Evolutionary conservation across 2,329 filamentous ascomycete genomes (phyloP), one percentile per base, ranked within the genome.

Genomic region (Verticillium klebahnii): DNA sequence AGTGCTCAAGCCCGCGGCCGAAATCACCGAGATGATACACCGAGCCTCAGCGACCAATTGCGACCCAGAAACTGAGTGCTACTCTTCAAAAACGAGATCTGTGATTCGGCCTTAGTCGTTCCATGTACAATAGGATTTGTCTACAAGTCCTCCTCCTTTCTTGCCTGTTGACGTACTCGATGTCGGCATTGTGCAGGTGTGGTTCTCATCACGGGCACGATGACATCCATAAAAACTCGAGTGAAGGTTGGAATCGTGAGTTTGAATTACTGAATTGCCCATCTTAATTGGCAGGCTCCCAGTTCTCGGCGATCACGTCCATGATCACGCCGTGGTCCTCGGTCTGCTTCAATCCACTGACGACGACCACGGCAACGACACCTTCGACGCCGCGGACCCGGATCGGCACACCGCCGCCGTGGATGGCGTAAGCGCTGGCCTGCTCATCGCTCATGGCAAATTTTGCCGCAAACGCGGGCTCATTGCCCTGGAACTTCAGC

Each of bases 241-340:
- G 5, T 29, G 29, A 5, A 29, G 3, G 5, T 29, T 29, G 29
- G 29, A 29, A 29, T 29, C 5, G 5, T 29, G 29, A 29, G 29
- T 29, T 29, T 29, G 5, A 29, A 29, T 29, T 5, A 29, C 29
- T 29, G 5, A 4, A 6, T 6, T 6, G 6, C 29, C 4, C 29
- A 29, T 6, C 36, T 40, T 19, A 56, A 14, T 14, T 56, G 25
- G 32, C 25, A 34, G 29, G 6, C 63, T 69, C 62, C 79, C 80
- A 82, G 61, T 80, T 75, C 32, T 85, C 82, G 67, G 80, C 80
- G 52, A 93, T 79, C 1, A 85, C 86, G 71, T 93, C 89, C 0
- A 90, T 83, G 69, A 94, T 86, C 40, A 93, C 84, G 9, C 85
- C 86, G 74, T 95, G 91, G 73, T 93, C 90, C 76, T 93, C 84